A percentile compares a stretch with the other conserved stretches of the same genome.
phyloP scores from a whole-genome alignment of 768 basidiomycete genomes.

The Mycena floridula region DNA sequence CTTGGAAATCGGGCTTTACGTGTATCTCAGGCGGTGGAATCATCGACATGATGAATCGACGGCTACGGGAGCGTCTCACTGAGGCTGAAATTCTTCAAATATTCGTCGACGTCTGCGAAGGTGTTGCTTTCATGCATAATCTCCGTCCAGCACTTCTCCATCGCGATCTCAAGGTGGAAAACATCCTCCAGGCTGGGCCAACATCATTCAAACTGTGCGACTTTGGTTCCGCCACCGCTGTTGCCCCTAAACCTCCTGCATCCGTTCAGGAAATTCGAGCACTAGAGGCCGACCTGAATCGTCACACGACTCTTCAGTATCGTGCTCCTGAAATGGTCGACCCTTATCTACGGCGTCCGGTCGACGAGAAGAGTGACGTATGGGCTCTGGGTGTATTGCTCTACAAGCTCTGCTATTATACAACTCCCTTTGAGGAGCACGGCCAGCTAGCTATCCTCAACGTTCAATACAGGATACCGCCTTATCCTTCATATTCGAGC shows the following conservation, averaged over 20 bases:
- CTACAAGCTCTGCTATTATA: conserved; percentile 99
- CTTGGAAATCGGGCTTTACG: background rate
- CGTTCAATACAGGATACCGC: conserved; percentile 88
- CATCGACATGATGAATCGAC: conserved; percentile 99
- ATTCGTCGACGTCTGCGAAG: conserved; percentile 96
- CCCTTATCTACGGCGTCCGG: conserved; percentile 70
- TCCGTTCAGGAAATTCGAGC: conserved; percentile 80
- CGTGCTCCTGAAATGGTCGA: conserved; percentile 99
- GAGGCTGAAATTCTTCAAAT: conserved; percentile 97
- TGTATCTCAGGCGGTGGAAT: conserved; percentile 84
- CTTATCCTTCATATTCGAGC: conserved; percentile 81
- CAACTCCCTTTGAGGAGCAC: conserved; percentile 98
- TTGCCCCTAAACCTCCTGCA: conserved; percentile 63
- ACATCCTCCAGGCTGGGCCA: conserved; percentile 84
- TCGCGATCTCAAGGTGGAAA: conserved; percentile 98
- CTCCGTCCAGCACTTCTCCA: conserved; percentile 87
- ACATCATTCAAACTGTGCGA: conserved; percentile 95
- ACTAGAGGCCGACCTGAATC: conserved; percentile 86
- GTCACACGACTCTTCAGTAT: conserved; percentile 95
- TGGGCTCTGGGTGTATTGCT: conserved; percentile 97
- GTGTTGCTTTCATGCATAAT: conserved; percentile 94
- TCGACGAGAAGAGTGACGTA: conserved; percentile 93
- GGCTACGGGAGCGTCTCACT: conserved; percentile 88
- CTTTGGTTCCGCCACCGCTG: conserved; percentile 88
- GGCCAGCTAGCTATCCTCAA: conserved; percentile 95